Conservation (phyloP, 2,329 filamentous ascomycete species). For the Alternaria hordeiaustralica region DNA sequence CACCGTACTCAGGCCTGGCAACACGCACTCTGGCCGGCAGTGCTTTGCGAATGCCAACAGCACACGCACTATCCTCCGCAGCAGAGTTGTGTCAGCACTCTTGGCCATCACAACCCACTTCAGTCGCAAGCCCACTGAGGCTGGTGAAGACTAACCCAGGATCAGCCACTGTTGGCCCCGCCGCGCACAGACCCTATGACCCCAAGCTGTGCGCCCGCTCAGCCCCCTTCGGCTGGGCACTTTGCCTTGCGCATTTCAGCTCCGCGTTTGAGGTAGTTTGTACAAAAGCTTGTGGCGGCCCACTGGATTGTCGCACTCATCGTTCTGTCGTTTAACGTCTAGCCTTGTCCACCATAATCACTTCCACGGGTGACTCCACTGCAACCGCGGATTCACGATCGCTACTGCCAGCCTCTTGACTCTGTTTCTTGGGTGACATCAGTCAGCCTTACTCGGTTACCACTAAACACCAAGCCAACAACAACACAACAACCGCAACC, state of each 20-base stretch:
- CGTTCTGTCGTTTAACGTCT: not conserved
- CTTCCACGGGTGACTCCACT: not conserved
- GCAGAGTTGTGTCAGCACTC: conserved; percentile 22
- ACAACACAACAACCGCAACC: conserved; percentile 7
- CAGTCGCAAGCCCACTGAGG: conserved; percentile 29
- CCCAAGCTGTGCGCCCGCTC: conserved; percentile 13
- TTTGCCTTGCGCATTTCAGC: conserved; percentile 18
- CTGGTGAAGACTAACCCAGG: conserved; percentile 22
- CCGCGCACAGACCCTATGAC: not conserved
- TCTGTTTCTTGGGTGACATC: conserved; percentile 8
- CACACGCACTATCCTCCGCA: conserved; percentile 9
- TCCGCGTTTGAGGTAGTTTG: conserved; percentile 5
- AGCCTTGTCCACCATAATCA: not conserved
- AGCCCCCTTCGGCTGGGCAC: conserved; percentile 21
- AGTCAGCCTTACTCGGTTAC: conserved; percentile 12
- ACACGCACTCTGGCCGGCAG: not conserved
- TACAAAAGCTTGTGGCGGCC: conserved; percentile 16
- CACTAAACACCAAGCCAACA: not conserved
- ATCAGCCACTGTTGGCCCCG: conserved; percentile 16
- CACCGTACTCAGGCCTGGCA: not conserved
- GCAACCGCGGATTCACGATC: not conserved
- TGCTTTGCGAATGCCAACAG: not conserved
- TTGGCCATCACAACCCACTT: not conserved
- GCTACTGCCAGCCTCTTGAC: not conserved
- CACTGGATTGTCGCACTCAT: not conserved